phyloP scores from a whole-genome alignment of 148 eudicot species.

The Spergularia marina region DNA sequence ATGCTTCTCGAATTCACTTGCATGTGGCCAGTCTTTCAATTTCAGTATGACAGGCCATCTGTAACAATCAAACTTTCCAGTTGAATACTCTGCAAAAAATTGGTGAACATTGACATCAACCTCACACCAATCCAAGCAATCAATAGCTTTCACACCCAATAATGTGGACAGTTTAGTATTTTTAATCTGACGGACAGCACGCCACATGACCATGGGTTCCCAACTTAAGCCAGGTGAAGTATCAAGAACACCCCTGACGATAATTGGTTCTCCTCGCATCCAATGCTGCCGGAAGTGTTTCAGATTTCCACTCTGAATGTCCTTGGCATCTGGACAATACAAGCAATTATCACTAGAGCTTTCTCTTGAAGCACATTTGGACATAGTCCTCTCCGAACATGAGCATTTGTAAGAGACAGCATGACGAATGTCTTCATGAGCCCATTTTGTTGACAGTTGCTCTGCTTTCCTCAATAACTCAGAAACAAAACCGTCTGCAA shows the following conservation, averaged over 20 bases:
- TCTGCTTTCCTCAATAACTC: slow-evolving; percentile 43
- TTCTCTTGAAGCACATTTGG: slow-evolving; percentile 43
- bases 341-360: slow-evolving; percentile 37
- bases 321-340: slow-evolving; percentile 46
- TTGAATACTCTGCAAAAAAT: slow-evolving; percentile 49
- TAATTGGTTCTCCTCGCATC: slow-evolving; percentile 49
- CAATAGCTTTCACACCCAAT: slow-evolving; percentile 41
- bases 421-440: slow-evolving; percentile 10
- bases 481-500: slow-evolving; percentile 32
- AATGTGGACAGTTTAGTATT: slow-evolving; percentile 17
- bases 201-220: slow-evolving; percentile 80
- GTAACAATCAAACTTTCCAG: slow-evolving; percentile 22
- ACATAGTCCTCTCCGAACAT: slow-evolving; percentile 20
- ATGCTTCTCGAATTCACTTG: slow-evolving; percentile 49
- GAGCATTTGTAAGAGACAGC: slow-evolving; percentile 27
- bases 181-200: slow-evolving; percentile 48
- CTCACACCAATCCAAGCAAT: slow-evolving; percentile 64
- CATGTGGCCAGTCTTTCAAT: slow-evolving; percentile 68
- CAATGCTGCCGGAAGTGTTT: slow-evolving; percentile 59
- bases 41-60: slow-evolving; percentile 52
- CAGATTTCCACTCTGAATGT: slow-evolving; percentile 35
- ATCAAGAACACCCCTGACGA: slow-evolving; percentile 46
- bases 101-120: slow-evolving; percentile 49
- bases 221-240: slow-evolving; percentile 55
- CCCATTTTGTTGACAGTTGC: slow-evolving; percentile 15